phyloP scores from a whole-genome alignment of 78 protist genomes.

The Dictyostelium purpureum region DNA sequence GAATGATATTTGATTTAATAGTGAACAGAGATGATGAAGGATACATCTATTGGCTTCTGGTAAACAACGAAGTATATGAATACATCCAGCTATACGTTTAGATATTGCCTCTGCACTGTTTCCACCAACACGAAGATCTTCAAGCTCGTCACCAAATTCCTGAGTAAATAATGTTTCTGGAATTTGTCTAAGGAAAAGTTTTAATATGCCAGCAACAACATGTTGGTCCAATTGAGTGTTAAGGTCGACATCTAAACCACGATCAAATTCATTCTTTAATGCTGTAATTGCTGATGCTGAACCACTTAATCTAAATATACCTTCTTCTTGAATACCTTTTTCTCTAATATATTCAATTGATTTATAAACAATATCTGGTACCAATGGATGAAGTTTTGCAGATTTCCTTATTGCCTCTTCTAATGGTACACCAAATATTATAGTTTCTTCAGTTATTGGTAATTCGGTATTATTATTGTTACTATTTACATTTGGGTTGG shows the following conservation, averaged over 20 bases:
- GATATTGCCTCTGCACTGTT: conserved; percentile 17
- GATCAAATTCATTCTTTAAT: conserved; percentile 51
- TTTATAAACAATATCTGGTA: conserved; percentile 60
- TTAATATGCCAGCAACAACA: conserved; percentile 72
- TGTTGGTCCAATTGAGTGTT: conserved; percentile 51
- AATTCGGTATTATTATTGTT: not conserved
- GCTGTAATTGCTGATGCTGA: conserved; percentile 5
- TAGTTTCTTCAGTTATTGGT: not conserved
- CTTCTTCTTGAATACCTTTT: conserved; percentile 36
- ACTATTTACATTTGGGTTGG: not conserved
- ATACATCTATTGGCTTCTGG: conserved; percentile 64
- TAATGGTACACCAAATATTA: conserved; percentile 64
- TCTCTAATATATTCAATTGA: conserved; percentile 50
- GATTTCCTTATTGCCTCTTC: conserved; percentile 23
- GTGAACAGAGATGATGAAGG: conserved; percentile 40
- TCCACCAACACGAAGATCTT: conserved; percentile 44
- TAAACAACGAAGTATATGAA: not conserved
- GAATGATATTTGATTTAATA: conserved; percentile 38
- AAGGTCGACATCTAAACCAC: conserved; percentile 26
- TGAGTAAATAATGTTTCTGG: conserved; percentile 71
- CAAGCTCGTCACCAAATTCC: conserved; percentile 25
- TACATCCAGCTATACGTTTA: conserved; percentile 44
- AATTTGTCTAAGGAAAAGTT: conserved; percentile 55
- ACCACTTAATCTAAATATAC: conserved; percentile 67
- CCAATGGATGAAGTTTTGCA: conserved; percentile 55